These are phyloP conservation scores for Medicago lupulina DNA, from an alignment of 306 rosid genomes.

Conservation along the genomic window DNA sequence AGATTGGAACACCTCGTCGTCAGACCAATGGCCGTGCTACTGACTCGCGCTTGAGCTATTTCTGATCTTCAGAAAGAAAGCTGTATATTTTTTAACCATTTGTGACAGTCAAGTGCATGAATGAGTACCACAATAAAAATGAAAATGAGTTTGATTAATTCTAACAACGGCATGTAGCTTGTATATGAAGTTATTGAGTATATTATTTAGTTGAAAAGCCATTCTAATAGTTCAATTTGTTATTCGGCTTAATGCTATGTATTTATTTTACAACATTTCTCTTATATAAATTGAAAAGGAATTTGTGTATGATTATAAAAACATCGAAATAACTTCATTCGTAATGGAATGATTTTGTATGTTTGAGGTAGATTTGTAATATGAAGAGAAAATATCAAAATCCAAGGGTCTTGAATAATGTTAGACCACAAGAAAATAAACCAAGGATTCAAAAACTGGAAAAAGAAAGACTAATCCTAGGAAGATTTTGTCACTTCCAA, in stretches of 20 bases:
- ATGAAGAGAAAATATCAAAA: not conserved
- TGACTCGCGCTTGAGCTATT: slow-evolving; percentile 73
- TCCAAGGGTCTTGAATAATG: not conserved
- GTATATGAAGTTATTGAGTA: slow-evolving; percentile 60
- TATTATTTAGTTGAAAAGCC: slow-evolving; percentile 29
- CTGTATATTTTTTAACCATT: slow-evolving; percentile 40
- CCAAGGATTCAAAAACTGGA: not conserved
- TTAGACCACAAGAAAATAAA: not conserved
- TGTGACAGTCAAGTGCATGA: slow-evolving; percentile 42
- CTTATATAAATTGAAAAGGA: slow-evolving; percentile 7
- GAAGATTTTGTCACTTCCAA: not conserved
- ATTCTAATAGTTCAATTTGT: slow-evolving; percentile 30
- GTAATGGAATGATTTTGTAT: not conserved
- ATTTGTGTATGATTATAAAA: slow-evolving; percentile 11
- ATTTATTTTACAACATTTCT: slow-evolving; percentile 39
- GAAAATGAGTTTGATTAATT: slow-evolving; percentile 63
- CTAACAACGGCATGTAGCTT: slow-evolving; percentile 69
- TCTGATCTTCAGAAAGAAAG: slow-evolving; percentile 43
- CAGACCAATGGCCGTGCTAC: slow-evolving; percentile 64
- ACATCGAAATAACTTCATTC: not conserved
- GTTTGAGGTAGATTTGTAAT: not conserved
- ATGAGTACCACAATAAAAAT: slow-evolving; percentile 41
- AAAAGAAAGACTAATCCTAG: not conserved
- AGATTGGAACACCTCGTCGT: slow-evolving; percentile 90
- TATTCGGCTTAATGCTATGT: slow-evolving; percentile 39